Evolutionary conservation across 805 yeast species (phyloP).

Genomic region (Teunomyces cretensis): DNA sequence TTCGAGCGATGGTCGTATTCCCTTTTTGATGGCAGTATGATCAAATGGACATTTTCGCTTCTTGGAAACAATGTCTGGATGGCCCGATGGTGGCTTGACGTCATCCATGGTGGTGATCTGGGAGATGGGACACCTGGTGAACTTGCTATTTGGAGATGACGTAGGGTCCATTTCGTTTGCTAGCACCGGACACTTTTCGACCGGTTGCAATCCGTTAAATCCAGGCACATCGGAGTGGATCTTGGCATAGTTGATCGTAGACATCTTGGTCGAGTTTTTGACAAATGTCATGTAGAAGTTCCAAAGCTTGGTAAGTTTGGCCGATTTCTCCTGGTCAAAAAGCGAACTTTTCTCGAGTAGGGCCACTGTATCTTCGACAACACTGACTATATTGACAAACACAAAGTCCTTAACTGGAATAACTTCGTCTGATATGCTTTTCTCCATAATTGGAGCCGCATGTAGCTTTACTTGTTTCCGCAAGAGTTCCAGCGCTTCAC

Average conservation of each 20-base stretch:
- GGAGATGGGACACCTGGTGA: conserved; percentile 24
- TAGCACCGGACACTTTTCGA: conserved; percentile 2
- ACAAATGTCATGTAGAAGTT: conserved; percentile 39
- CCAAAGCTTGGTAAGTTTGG: conserved; percentile 34
- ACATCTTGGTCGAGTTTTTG: conserved; percentile 27
- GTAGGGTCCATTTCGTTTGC: conserved; percentile 2
- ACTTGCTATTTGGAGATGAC: conserved; percentile 1
- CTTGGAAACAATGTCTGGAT: conserved; percentile 6
- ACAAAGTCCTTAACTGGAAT: conserved; percentile 10
- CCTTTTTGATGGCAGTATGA: conserved; percentile 17
- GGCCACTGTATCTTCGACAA: conserved; percentile 13
- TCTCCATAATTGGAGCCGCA: conserved; percentile 2
- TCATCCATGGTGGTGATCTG: conserved; percentile 21
- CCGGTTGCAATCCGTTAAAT: conserved; percentile 15
- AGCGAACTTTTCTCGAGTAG: conserved; percentile 10
- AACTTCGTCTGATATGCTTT: conserved; percentile 5
- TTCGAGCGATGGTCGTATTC: conserved; percentile 11
- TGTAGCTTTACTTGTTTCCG: conserved; percentile 5
- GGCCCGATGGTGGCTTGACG: conserved; percentile 3
- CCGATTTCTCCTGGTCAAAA: conserved; percentile 15
- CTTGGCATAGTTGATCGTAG: conserved; percentile 30
- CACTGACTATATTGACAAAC: conserved; percentile 8
- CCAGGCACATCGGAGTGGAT: conserved; percentile 31
- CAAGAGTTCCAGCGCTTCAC: conserved; percentile 6
- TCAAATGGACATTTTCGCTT: conserved; percentile 36